Base-by-base conservation (phyloP, 306 rosid genomes). In the Psophocarpus tetragonolobus region DNA sequence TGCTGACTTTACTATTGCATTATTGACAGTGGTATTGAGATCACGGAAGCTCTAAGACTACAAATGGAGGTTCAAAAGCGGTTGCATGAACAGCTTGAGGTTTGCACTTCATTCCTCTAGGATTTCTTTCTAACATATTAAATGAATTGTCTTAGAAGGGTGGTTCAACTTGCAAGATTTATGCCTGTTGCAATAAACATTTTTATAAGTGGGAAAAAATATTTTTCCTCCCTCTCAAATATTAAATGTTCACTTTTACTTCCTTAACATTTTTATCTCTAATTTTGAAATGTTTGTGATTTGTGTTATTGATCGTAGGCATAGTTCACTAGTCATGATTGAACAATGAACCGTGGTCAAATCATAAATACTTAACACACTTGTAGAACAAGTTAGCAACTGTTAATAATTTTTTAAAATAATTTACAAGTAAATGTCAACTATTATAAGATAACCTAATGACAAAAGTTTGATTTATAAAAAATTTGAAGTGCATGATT, bases 51-150 rank as follows among this genome's bases (percentile, higher is more conserved):
- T 74, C 87, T 93, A 73, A 86, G 97, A 18, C 26, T 93, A 86
- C 96, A 93, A 86, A 89, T 93, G 96, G 97, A 91, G 87, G 96
- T 93, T 82, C 97, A 93, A 87, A 93, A 93, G 86, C 89, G 85
- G 79, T 84, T 93, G 73, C 98, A 93, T 45, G 96, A 93, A 84
- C 98, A 93, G 79, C 98, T 93, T 23, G 98, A 93, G 97, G 98
- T 93, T 64, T 82, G 75, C 50, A 68, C 77, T 67, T 56, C 33
- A 35, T 66, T 72, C 32, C 53, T 39, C 74, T 8, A 51, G 20
- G 38, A 54, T 74, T 63, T 17, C 41, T 24, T 77, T 67, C 63
- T 41, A 7, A 14, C 24, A 45, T 77, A 38, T 67, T 70, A 47
- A 35, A 58, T 54, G 54, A 30, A 44, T 21, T 62, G 51, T 11